Conservation (phyloP, 495 filamentous ascomycete species). For the Neurospora sp. region DNA sequence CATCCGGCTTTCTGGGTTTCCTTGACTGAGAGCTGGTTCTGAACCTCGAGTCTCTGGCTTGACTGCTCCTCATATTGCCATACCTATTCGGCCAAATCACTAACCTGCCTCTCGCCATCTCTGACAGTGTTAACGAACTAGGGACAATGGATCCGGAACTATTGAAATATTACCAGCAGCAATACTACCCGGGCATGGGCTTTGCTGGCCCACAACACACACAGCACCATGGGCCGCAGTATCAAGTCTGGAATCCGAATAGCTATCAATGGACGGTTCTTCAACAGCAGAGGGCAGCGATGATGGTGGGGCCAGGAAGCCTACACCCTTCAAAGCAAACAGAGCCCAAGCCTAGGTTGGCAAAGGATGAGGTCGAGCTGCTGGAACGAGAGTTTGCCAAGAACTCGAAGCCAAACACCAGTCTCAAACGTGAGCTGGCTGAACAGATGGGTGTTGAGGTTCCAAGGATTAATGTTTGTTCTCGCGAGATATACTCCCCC, state of each 20-base stretch:
- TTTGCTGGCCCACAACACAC: slow-evolving; percentile 10
- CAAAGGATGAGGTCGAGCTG: slow-evolving; percentile 72
- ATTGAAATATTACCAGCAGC: slow-evolving; percentile 19
- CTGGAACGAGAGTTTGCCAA: slow-evolving; percentile 65
- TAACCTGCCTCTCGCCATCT: neutral
- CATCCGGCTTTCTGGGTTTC: neutral
- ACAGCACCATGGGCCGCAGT: slow-evolving; percentile 14
- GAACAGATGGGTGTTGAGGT: slow-evolving; percentile 62
- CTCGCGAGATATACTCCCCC: neutral
- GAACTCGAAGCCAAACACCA: slow-evolving; percentile 69
- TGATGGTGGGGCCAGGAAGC: slow-evolving; percentile 21
- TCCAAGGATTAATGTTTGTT: slow-evolving; percentile 65
- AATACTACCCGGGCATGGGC: slow-evolving; percentile 8
- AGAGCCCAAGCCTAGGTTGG: slow-evolving; percentile 56
- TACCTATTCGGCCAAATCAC: neutral
- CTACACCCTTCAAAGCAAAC: slow-evolving; percentile 28
- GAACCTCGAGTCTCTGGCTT: neutral
- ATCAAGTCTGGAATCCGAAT: slow-evolving; percentile 17
- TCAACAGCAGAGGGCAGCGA: slow-evolving; percentile 13
- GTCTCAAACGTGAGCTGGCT: slow-evolving; percentile 63
- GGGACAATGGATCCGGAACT: slow-evolving; percentile 21
- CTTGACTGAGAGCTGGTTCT: neutral
- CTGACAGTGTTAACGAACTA: neutral
- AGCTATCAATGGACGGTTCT: neutral
- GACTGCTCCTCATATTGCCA: neutral